A percentile compares a stretch with the other conserved stretches of the same genome.
Conservation (phyloP, 2,329 filamentous ascomycete species). For the Periconia sp. region DNA sequence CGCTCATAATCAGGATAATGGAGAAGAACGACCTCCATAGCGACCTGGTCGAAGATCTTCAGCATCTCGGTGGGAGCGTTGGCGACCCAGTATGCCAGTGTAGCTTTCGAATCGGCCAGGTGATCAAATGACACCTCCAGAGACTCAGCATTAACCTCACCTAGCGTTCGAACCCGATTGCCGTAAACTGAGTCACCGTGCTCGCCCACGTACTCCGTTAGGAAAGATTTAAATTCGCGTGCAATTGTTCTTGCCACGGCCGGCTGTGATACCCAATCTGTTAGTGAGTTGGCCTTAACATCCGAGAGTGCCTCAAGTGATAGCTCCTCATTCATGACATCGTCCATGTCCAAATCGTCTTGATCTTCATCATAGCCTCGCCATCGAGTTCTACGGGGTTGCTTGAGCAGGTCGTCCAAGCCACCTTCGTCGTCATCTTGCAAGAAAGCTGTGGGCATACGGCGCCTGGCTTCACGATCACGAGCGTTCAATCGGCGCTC, state of each 20-base stretch:
- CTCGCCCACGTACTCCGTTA: constrained; percentile 94
- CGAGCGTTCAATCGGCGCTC: constrained; percentile 76
- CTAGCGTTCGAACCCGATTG: constrained; percentile 90
- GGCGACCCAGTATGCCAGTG: constrained; percentile 92
- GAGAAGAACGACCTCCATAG: constrained; percentile 93
- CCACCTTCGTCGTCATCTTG: constrained; percentile 86
- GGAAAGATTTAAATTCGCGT: constrained; percentile 94
- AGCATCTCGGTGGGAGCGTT: constrained; percentile 96
- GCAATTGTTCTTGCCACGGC: constrained; percentile 92
- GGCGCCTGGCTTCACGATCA: constrained; percentile 73
- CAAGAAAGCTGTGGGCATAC: constrained; percentile 75
- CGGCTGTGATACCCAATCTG: constrained; percentile 92
- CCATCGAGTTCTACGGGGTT: constrained; percentile 72
- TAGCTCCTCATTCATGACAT: constrained; percentile 95
- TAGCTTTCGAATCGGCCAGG: constrained; percentile 86
- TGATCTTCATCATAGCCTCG: constrained; percentile 95
- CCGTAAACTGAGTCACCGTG: constrained; percentile 92
- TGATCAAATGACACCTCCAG: constrained; percentile 97
- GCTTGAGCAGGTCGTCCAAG: constrained; percentile 81
- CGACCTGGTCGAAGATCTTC: constrained; percentile 94
- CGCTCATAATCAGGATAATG: constrained; percentile 98
- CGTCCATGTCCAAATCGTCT: constrained; percentile 86
- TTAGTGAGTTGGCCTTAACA: constrained; percentile 90
- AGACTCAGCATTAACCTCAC: constrained; percentile 95
- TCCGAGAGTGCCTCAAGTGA: constrained; percentile 90